Percentiles rank a stretch among this genome's conserved stretches.
Evolutionary conservation across 768 basidiomycete genomes (phyloP).

Genomic region (Boletellus ananas): DNA sequence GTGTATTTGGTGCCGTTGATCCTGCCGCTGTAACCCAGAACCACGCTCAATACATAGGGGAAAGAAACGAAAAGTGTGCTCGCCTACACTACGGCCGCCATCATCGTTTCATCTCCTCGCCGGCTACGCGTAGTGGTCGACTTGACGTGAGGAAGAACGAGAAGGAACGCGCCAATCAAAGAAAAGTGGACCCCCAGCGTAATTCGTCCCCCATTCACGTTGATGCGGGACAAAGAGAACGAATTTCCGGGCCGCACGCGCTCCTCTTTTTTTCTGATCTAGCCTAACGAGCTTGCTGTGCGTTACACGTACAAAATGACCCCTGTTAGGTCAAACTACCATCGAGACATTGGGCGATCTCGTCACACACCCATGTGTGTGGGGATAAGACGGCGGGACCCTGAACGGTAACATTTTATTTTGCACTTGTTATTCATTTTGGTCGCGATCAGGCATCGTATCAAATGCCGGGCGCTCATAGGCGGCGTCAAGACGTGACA

Average conservation of each 20-base stretch:
- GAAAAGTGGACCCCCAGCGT: too few relatives aligned
- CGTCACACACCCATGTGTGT: not conserved
- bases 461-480: too few relatives aligned
- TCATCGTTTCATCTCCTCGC: not conserved
- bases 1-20: not conserved
- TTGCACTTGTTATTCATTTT: too few relatives aligned
- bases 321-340: not conserved
- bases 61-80: too few relatives aligned
- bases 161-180: too few relatives aligned
- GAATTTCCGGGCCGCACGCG: not conserved
- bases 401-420: not conserved
- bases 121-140: too few relatives aligned
- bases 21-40: not conserved
- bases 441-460: too few relatives aligned
- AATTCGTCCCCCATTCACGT: not conserved
- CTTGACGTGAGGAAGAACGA: too few relatives aligned
- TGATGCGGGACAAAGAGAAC: not conserved
- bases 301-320: constrained; percentile 10
- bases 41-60: not conserved
- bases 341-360: too few relatives aligned
- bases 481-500: too few relatives aligned
- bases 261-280: not conserved
- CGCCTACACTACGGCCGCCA: too few relatives aligned
- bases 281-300: not conserved
- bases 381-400: not conserved